Evolutionary conservation across 495 filamentous ascomycete genomes (phyloP), one percentile per base, ranked within the genome.

Genomic region (Jackrogersella multiformis): DNA sequence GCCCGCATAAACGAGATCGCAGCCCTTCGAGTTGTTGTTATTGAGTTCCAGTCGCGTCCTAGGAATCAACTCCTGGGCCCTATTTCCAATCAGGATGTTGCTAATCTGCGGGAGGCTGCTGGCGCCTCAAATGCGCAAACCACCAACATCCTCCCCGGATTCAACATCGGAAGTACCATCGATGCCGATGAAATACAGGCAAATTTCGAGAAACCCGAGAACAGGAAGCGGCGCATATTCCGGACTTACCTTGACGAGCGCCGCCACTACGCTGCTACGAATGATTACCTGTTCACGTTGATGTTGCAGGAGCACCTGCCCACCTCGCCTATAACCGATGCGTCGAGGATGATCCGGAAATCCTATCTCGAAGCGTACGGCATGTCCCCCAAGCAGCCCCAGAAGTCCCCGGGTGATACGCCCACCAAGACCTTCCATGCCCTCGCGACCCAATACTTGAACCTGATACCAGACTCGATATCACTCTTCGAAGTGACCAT

Each of bases 21-120:
- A 5, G 93, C 95, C 42, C 83, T 99, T 54, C 85, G 96, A 45
- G 85, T 96, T 38, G 87, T 87, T 6, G 79, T 96, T 21, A 74
- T 94, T 18, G 95, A 99, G 84, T 92, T 89, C 85, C 94, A 97
- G 74, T 84, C 81, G 32, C 85, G 93, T 32, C 81, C 92, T 18
- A 78, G 85, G 2, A 76, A 79, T 45, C 88, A 91, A 59, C 84
- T 96, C 18, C 80, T 87, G 30, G 79, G 83, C 15, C 86, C 85
- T 6, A 86, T 90, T 35, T 88, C 88, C 0, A 86, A 86, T 35
- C 88, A 92, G 56, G 90, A 92, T 77, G 78, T 84, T 20, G 83
- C 85, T 42, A 89, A 87, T 61, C 71, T 92, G 35, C 86, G 89
- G 67, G 87, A 86, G 53, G 89, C 87, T 7, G 81, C 88, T 2